Evolutionary conservation across 768 basidiomycete genomes (phyloP).

Genomic region (Auricularia sp.): DNA sequence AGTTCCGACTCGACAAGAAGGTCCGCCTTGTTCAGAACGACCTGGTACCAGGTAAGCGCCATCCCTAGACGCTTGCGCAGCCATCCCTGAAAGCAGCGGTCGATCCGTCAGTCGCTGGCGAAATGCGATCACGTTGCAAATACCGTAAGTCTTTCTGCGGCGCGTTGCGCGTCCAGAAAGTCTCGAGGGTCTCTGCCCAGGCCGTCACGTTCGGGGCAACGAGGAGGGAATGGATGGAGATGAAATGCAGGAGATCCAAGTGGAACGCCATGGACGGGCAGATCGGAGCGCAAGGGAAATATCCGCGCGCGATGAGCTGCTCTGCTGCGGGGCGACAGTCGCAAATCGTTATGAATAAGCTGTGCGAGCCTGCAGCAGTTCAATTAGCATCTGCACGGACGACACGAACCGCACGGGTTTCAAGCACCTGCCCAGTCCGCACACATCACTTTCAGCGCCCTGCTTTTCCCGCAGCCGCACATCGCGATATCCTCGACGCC

Average conservation of each 20-base stretch:
- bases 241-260: constrained; percentile 5
- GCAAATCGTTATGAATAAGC: neutral
- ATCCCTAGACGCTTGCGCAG: neutral
- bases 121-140: no score
- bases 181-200: constrained; percentile 1
- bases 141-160: neutral
- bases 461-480: no score
- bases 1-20: neutral
- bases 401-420: no score
- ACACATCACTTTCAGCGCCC: no score
- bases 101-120: neutral
- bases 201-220: constrained; percentile 5
- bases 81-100: neutral
- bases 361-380: no score
- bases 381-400: no score
- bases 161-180: neutral
- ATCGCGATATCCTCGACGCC: no score
- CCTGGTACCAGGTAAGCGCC: neutral
- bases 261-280: constrained; percentile 4
- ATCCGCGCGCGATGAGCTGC: constrained; percentile 1
- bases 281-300: constrained; percentile 6
- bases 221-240: neutral
- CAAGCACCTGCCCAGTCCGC: no score
- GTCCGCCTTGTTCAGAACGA: neutral
- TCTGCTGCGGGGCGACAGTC: neutral